Base-by-base conservation (phyloP, 345 rosid species). In the Populus davidiana region DNA sequence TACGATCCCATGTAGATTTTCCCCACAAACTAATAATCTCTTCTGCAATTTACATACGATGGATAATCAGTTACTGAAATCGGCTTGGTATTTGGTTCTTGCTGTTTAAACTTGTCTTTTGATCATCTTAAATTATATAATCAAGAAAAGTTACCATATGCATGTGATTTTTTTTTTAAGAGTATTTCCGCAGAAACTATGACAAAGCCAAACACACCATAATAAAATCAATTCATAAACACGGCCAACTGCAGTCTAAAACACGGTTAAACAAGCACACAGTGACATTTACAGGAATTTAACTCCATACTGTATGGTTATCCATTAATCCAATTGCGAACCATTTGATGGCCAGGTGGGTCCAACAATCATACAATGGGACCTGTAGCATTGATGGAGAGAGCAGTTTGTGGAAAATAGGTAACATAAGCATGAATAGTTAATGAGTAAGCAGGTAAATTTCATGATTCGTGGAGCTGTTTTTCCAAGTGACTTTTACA, bases 351-450 rank as follows among this genome's bases (percentile, higher is more conserved):
- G 38, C 56, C 67, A 23, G 49, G 71, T 77, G 81, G 83, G 81
- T 59, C 83, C 80, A 44, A 35, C 31, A 73, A 69, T 71, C 50
- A 75, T 68, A 71, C 21, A 16, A 80, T 16, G 79, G 83, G 84
- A 65, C 84, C 79, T 18, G 77, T 44, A 35, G 41, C 83, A 76
- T 81, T 79, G 74, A 81, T 78, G 83, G 63, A 29, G 63, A 39
- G 74, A 79, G 67, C 75, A 75, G 72, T 36, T 77, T 71, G 21
- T 72, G 72, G 47, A 69, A 65, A 66, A 70, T 14, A n/a, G 72
- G 78, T 23, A 61, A 43, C 52, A 77, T 67, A 72, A 65, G 39
- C 41, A 47, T 25, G 74, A 67, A 54, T 10, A 52, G 66, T 52
- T 67, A 25, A 75, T 52, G 54, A 38, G 67, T 25, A 67, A 64